A percentile compares a stretch with the other conserved stretches of the same genome.
Evolutionary conservation across 2,329 filamentous ascomycete genomes (phyloP).

Genomic region (Scedosporium apiospermum): DNA sequence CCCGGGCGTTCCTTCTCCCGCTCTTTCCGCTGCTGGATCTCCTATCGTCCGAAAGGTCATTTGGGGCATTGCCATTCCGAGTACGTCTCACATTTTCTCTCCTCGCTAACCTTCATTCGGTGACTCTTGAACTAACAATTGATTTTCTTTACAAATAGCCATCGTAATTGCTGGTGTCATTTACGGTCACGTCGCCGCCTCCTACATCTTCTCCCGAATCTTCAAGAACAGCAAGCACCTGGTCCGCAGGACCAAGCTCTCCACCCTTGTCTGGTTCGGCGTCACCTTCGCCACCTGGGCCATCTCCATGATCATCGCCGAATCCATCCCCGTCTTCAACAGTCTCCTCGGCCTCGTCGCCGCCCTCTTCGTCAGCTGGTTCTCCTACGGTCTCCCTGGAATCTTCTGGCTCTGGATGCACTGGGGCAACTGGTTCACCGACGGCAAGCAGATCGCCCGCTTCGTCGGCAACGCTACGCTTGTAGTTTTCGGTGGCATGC

Average conservation of each 20-base stretch:
- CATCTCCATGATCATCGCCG: conserved; percentile 27
- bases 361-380: conserved; percentile 23
- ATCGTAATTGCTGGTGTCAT: conserved; percentile 21
- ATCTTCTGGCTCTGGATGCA: conserved; percentile 26
- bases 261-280: conserved; percentile 19
- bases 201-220: conserved; percentile 20
- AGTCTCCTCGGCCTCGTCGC: conserved; percentile 22
- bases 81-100: conserved; percentile 1
- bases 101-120: background rate
- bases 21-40: conserved; percentile 19
- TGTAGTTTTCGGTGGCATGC: conserved; percentile 22
- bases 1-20: conserved; percentile 18
- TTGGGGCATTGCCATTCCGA: conserved; percentile 21
- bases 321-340: conserved; percentile 14
- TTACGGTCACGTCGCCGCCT: conserved; percentile 12
- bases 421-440: conserved; percentile 27
- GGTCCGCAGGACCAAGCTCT: conserved; percentile 14
- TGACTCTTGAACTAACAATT: background rate
- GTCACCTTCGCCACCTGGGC: conserved; percentile 3
- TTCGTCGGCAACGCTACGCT: conserved; percentile 22
- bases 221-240: conserved; percentile 20
- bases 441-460: conserved; percentile 19
- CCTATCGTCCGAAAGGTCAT: conserved; percentile 21
- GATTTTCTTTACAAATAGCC: conserved; percentile 15
- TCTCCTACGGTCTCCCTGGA: conserved; percentile 19